Evolutionary conservation across 495 filamentous ascomycete genomes (phyloP).

Genomic region (Chlorociboria aeruginascens): DNA sequence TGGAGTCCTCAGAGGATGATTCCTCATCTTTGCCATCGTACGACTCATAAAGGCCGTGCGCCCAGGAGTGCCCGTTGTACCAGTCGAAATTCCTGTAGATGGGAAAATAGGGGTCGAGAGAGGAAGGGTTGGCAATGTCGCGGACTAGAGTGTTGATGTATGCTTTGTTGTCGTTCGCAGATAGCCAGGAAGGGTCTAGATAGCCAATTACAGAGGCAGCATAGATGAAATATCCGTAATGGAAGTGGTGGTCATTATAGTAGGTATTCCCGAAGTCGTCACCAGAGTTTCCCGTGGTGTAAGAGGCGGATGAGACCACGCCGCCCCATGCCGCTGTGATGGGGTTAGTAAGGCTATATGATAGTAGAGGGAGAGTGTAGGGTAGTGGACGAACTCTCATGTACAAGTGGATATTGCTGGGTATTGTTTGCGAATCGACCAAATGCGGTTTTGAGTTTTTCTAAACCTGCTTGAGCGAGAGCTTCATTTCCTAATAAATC

Average conservation of each 20-base stretch:
- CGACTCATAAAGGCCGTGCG: conserved; percentile 87
- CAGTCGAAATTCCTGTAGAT: conserved; percentile 85
- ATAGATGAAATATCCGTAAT: conserved; percentile 81
- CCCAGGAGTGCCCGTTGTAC: conserved; percentile 94
- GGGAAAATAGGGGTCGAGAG: conserved; percentile 65
- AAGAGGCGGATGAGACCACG: conserved; percentile 69
- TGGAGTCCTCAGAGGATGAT: conserved; percentile 79
- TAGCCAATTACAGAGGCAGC: conserved; percentile 75
- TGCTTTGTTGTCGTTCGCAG: conserved; percentile 60
- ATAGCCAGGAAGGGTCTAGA: conserved; percentile 67
- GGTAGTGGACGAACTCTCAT: conserved; percentile 35
- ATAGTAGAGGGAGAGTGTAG: too few relatives aligned
- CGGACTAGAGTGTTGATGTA: conserved; percentile 74
- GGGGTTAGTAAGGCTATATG: too few relatives aligned
- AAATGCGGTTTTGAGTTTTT: conserved; percentile 63
- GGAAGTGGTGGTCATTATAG: conserved; percentile 98
- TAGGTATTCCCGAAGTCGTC: conserved; percentile 72
- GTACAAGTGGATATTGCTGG: conserved; percentile 68
- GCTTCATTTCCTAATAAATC: conserved; percentile 49
- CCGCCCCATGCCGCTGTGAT: conserved; percentile 58
- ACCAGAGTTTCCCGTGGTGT: conserved; percentile 56
- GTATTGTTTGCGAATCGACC: conserved; percentile 62
- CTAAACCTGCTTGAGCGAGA: conserved; percentile 49
- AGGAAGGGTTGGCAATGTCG: conserved; percentile 66
- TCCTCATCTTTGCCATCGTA: conserved; percentile 89